These are phyloP conservation scores for Zalaria sp. DNA, from an alignment of 2,329 filamentous ascomycete genomes.

Conservation along the genomic window DNA sequence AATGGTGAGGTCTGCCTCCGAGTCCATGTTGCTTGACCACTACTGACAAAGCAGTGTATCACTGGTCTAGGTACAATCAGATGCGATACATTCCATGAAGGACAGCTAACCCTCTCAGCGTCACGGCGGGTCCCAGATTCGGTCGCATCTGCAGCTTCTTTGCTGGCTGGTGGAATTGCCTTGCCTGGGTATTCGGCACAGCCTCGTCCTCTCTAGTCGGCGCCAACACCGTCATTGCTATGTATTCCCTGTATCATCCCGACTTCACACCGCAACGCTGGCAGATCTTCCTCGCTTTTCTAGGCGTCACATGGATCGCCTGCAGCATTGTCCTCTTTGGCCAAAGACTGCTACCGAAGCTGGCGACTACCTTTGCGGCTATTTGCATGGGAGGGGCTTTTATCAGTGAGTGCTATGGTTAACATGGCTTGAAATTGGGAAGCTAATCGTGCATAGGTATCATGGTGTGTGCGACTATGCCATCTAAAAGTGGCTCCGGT, in stretches of 20 bases:
- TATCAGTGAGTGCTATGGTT: conserved; percentile 23
- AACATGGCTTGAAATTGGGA: background rate
- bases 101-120: conserved; percentile 1
- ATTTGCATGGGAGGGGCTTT: conserved; percentile 35
- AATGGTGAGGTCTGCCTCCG: too few relatives aligned
- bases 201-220: conserved; percentile 29
- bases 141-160: conserved; percentile 34
- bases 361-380: conserved; percentile 38
- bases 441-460: conserved; percentile 14
- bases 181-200: conserved; percentile 35
- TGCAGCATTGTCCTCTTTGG: conserved; percentile 35
- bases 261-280: conserved; percentile 29
- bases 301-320: conserved; percentile 31
- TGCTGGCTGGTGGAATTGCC: conserved; percentile 33
- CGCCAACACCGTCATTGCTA: conserved; percentile 30
- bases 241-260: conserved; percentile 35
- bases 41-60: conserved; percentile 27
- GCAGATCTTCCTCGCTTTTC: conserved; percentile 36
- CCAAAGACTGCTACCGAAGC: conserved; percentile 35
- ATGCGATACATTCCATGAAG: too few relatives aligned
- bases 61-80: conserved; percentile 31
- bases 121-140: conserved; percentile 31
- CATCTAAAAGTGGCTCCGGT: conserved; percentile 24
- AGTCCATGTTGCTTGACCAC: too few relatives aligned
- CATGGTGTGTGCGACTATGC: conserved; percentile 42